Evolutionary conservation across 805 yeast species (phyloP).

Genomic region (Kodamaea nitidulidarum): DNA sequence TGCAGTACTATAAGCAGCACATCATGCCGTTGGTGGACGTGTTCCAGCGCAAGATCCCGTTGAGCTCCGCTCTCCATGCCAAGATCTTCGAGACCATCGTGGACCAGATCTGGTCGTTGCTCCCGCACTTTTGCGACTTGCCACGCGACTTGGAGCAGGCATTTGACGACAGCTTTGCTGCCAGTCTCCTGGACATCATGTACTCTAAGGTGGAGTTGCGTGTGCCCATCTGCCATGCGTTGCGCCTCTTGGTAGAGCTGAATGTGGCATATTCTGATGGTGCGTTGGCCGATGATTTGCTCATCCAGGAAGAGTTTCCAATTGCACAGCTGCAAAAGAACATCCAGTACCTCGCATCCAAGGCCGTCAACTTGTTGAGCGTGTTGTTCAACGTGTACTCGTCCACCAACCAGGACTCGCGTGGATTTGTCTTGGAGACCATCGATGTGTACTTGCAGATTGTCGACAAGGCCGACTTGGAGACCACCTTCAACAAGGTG

Average conservation of each 20-base stretch:
- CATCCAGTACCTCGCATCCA: slow-evolving; percentile 57
- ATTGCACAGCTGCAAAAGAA: slow-evolving; percentile 50
- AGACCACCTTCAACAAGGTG: slow-evolving; percentile 77
- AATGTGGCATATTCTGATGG: slow-evolving; percentile 62
- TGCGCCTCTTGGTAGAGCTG: slow-evolving; percentile 74
- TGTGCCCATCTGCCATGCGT: slow-evolving; percentile 76
- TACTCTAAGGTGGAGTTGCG: slow-evolving; percentile 75
- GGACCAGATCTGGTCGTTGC: slow-evolving; percentile 88
- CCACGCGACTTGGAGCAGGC: slow-evolving; percentile 67
- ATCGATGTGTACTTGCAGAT: slow-evolving; percentile 77
- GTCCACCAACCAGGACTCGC: slow-evolving; percentile 79
- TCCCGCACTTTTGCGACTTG: slow-evolving; percentile 85
- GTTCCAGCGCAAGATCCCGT: slow-evolving; percentile 47
- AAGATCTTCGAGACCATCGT: slow-evolving; percentile 81
- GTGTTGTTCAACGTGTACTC: slow-evolving; percentile 89
- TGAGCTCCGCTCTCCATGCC: slow-evolving; percentile 53
- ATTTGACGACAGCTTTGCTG: slow-evolving; percentile 76
- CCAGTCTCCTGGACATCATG: slow-evolving; percentile 64
- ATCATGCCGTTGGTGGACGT: slow-evolving; percentile 63
- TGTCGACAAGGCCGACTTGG: slow-evolving; percentile 62
- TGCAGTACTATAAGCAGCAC: slow-evolving; percentile 57
- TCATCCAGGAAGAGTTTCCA: slow-evolving; percentile 62
- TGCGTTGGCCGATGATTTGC: slow-evolving; percentile 49
- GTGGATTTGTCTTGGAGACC: slow-evolving; percentile 82
- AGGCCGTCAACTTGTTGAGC: slow-evolving; percentile 72